Conservation (phyloP, 768 basidiomycete species). For the Kwoniella bestiolae region DNA sequence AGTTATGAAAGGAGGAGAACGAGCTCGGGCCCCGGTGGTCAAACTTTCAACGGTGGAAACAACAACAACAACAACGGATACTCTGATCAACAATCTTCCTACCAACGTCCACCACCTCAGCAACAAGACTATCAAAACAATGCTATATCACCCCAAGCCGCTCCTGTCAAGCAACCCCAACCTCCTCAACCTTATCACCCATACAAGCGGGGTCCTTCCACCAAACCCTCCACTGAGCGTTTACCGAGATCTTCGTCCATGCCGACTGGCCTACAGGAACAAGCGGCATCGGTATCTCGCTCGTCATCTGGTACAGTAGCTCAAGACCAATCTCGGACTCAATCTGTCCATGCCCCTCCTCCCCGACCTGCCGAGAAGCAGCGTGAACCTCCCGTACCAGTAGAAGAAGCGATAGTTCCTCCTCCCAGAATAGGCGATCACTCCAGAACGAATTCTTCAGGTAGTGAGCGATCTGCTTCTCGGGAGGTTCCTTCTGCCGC, state of each 20-base stretch:
- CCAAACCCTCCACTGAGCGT: slow-evolving; percentile 38
- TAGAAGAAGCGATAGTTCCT: slow-evolving; percentile 4
- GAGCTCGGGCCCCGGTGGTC: slow-evolving; percentile 27
- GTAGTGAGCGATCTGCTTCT: slow-evolving; percentile 11
- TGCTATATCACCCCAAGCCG: slow-evolving; percentile 5
- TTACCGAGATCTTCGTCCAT: slow-evolving; percentile 27
- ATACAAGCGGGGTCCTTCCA: slow-evolving; percentile 43
- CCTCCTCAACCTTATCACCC: slow-evolving; percentile 43
- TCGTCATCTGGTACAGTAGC: slow-evolving; percentile 19
- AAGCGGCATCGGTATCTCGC: slow-evolving; percentile 6
- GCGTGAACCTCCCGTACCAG: not conserved
- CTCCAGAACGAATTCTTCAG: slow-evolving; percentile 13
- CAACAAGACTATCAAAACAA: slow-evolving; percentile 4
- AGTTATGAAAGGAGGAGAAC: slow-evolving; percentile 31
- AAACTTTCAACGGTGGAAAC: not conserved
- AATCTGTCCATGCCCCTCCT: not conserved
- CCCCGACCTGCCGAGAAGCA: slow-evolving; percentile 1
- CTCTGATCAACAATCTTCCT: slow-evolving; percentile 15
- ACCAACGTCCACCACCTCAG: slow-evolving; percentile 10
- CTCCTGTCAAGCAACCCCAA: slow-evolving; percentile 19
- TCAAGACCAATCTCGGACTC: slow-evolving; percentile 10
- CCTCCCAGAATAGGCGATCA: slow-evolving; percentile 13
- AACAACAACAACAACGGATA: slow-evolving; percentile 3
- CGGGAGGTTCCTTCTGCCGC: not conserved
- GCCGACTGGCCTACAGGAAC: slow-evolving; percentile 16